Evolutionary conservation across 805 yeast genomes (phyloP).

Genomic region (Candida methanosorbosa): DNA sequence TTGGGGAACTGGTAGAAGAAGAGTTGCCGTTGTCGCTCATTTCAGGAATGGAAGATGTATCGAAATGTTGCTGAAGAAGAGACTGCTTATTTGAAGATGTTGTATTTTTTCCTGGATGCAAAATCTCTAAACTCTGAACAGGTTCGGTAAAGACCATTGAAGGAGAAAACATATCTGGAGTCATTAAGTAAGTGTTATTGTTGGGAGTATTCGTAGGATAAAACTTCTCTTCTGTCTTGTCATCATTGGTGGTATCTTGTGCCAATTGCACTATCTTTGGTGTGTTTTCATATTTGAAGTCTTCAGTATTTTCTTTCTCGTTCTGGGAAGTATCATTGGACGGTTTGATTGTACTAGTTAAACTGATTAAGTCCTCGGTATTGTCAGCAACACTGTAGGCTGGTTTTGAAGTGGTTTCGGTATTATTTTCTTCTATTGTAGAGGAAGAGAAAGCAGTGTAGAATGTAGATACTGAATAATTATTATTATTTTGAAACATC

Average conservation of each 20-base stretch:
- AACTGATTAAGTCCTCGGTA: conserved; percentile 19
- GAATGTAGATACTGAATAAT: conserved; percentile 21
- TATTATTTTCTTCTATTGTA: neutral
- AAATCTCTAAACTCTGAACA: conserved; percentile 12
- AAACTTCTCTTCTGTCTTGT: neutral
- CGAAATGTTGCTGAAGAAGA: too few relatives aligned
- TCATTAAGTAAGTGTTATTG: conserved; percentile 8
- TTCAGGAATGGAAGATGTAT: too few relatives aligned
- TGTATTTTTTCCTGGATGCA: conserved; percentile 6
- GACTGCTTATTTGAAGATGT: neutral
- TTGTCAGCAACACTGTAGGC: neutral
- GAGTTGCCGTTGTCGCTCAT: neutral
- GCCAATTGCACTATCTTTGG: neutral
- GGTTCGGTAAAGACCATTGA: conserved; percentile 19
- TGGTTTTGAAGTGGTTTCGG: neutral
- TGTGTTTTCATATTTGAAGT: neutral
- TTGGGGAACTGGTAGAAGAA: neutral
- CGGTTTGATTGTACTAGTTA: conserved; percentile 17
- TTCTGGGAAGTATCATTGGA: neutral
- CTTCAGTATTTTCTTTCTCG: neutral
- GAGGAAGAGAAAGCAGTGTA: conserved; percentile 19
- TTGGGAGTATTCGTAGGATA: too few relatives aligned
- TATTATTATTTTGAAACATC: neutral
- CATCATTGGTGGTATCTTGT: neutral
- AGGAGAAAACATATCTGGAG: conserved; percentile 23